A percentile compares a stretch with the other conserved stretches of the same genome.
These are phyloP conservation scores for Penicillium mononematosum DNA, from an alignment of 495 filamentous ascomycete genomes.

Conservation along the genomic window DNA sequence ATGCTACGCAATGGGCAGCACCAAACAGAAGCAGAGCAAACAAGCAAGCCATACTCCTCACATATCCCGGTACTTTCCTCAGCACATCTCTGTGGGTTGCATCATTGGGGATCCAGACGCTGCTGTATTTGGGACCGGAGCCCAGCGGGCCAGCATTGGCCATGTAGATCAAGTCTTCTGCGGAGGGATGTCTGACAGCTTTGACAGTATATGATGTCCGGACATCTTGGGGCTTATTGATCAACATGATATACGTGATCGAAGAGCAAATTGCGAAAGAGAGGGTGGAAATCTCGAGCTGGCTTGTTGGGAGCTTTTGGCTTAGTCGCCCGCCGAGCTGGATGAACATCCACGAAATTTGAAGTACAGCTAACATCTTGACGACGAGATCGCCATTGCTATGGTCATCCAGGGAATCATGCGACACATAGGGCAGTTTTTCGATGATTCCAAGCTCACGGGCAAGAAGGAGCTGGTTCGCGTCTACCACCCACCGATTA, in stretches of 20 bases:
- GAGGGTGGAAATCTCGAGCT: neutral
- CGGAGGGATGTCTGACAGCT: neutral
- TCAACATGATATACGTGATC: neutral
- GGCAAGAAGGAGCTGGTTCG: constrained; percentile 3
- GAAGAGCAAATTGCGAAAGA: constrained; percentile 1
- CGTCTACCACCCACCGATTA: neutral
- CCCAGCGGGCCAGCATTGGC: neutral
- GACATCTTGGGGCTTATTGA: neutral
- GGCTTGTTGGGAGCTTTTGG: neutral
- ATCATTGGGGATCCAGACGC: constrained; percentile 1
- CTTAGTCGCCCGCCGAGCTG: neutral
- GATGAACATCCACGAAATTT: constrained; percentile 4
- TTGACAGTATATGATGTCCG: constrained; percentile 1
- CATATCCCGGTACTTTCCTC: neutral
- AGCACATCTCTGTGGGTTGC: neutral
- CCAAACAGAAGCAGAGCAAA: neutral
- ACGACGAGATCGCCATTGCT: neutral
- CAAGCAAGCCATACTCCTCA: neutral
- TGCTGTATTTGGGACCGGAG: neutral
- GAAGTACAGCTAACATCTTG: neutral
- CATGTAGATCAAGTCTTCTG: neutral
- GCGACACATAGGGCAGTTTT: neutral
- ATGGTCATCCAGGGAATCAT: neutral
- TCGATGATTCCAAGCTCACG: constrained; percentile 7
- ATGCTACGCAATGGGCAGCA: constrained; percentile 2